A percentile compares a stretch with the other conserved stretches of the same genome.
phyloP scores from a whole-genome alignment of 805 yeast genomes.

The Kazachstania martiniae region DNA sequence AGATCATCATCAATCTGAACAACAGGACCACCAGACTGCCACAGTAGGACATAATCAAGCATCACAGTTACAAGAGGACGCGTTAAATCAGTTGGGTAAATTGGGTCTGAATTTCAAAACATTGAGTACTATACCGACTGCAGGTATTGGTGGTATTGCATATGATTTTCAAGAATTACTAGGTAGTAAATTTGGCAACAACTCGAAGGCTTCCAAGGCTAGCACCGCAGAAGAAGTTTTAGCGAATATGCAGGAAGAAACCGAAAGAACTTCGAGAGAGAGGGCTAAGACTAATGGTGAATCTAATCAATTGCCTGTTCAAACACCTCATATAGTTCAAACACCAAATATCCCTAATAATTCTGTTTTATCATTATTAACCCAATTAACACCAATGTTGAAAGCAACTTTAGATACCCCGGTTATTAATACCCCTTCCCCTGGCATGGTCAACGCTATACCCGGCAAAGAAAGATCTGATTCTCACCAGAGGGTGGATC shows the following conservation, averaged over 20 bases:
- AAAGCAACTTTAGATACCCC: background rate
- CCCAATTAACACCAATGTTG: slow-evolving; percentile 4
- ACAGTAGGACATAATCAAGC: slow-evolving; percentile 3
- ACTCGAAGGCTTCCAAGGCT: slow-evolving; percentile 12
- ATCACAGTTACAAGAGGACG: slow-evolving; percentile 5
- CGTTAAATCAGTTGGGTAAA: slow-evolving; percentile 10
- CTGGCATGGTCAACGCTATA: background rate
- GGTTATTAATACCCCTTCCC: background rate
- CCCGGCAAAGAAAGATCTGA: background rate
- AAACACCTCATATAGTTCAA: background rate
- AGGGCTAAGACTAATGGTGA: background rate
- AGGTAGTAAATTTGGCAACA: slow-evolving; percentile 12
- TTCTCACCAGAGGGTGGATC: background rate
- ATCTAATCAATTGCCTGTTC: background rate
- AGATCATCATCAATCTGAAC: too few species aligned
- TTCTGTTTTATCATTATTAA: slow-evolving; percentile 2
- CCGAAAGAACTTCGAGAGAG: slow-evolving; percentile 4
- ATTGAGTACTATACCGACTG: slow-evolving; percentile 18
- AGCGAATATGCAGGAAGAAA: slow-evolving; percentile 24
- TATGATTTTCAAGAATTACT: slow-evolving; percentile 24
- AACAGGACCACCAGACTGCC: too few species aligned
- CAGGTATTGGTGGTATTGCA: slow-evolving; percentile 25
- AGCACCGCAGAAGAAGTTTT: slow-evolving; percentile 22
- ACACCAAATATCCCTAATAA: background rate
- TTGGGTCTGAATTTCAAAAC: slow-evolving; percentile 9